Percentiles rank a stretch among this genome's conserved stretches.
These are phyloP conservation scores for Cladosporium cucumerinum DNA, from an alignment of 2,329 filamentous ascomycete genomes.

Conservation along the genomic window DNA sequence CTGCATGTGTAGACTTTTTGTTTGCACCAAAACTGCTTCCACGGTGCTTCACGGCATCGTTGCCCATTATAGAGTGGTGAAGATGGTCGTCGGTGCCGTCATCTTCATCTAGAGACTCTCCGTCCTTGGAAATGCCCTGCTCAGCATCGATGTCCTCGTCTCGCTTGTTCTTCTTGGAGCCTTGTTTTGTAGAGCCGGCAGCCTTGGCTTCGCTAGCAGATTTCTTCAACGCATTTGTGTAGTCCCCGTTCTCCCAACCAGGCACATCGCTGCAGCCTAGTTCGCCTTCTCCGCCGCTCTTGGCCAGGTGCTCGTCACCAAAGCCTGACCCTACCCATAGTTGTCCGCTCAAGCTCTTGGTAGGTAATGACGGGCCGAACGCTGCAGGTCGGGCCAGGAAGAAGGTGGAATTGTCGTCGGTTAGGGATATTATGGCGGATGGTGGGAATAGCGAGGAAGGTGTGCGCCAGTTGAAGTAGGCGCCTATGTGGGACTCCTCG, in stretches of 20 bases:
- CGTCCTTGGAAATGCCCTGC: slow-evolving; percentile 14
- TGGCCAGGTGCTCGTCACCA: slow-evolving; percentile 66
- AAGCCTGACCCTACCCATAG: slow-evolving; percentile 94
- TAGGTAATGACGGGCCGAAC: slow-evolving; percentile 77
- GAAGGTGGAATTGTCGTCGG: slow-evolving; percentile 96
- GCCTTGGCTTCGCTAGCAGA: slow-evolving; percentile 17
- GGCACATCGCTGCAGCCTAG: slow-evolving; percentile 93
- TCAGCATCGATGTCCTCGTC: slow-evolving; percentile 7
- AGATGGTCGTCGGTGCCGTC: slow-evolving; percentile 86
- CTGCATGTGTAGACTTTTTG: slow-evolving; percentile 59
- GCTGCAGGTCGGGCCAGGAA: slow-evolving; percentile 91
- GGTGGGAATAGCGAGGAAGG: slow-evolving; percentile 88
- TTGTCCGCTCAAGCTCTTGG: slow-evolving; percentile 76
- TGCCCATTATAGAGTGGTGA: slow-evolving; percentile 56
- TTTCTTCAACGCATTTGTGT: slow-evolving; percentile 21
- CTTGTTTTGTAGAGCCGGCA: slow-evolving; percentile 17
- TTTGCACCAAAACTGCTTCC: slow-evolving; percentile 35
- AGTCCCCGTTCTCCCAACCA: slow-evolving; percentile 68
- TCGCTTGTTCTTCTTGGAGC: slow-evolving; percentile 26
- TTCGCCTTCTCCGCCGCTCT: slow-evolving; percentile 67
- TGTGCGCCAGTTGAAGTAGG: slow-evolving; percentile 49
- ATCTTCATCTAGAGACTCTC: slow-evolving; percentile 39
- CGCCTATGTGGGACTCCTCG: slow-evolving; percentile 35
- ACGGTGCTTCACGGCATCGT: slow-evolving; percentile 36
- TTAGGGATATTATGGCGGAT: slow-evolving; percentile 91